phyloP scores from a whole-genome alignment of 345 rosid species.

The Ailanthus altissimus region DNA sequence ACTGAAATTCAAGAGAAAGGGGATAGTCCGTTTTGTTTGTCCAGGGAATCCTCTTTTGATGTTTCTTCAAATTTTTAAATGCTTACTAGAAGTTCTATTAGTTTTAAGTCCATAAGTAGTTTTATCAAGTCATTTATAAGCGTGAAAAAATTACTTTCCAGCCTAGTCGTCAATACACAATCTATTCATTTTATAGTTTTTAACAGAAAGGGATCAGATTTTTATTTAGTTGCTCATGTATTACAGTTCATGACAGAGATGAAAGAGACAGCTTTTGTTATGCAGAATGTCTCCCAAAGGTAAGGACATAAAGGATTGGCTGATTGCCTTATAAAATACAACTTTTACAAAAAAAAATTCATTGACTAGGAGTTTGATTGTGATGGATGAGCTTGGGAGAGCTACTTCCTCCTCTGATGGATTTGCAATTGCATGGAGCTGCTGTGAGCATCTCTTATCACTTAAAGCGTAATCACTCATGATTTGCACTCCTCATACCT shows the following conservation, averaged over 20 bases:
- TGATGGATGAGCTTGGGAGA: constrained; percentile 98
- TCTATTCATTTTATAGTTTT: neutral
- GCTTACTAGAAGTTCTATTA: neutral
- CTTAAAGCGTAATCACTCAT: constrained; percentile 63
- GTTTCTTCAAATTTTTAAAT: neutral
- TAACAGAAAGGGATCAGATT: neutral
- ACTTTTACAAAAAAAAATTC: neutral
- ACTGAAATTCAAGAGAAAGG: neutral
- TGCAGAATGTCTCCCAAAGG: constrained; percentile 91
- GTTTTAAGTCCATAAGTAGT: neutral
- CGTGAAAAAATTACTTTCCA: neutral
- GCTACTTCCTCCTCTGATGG: constrained; percentile 98
- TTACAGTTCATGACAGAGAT: constrained; percentile 98
- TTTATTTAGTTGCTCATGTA: constrained; percentile 13
- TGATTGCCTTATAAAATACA: constrained; percentile 2
- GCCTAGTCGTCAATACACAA: neutral
- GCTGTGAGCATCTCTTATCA: constrained; percentile 84
- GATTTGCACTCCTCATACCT: constrained; percentile 2
- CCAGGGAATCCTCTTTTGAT: neutral
- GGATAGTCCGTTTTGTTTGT: neutral
- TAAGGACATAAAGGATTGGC: constrained; percentile 29
- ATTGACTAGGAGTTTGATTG: constrained; percentile 70
- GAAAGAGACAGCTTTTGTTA: constrained; percentile 95
- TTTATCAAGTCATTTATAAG: neutral
- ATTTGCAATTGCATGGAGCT: constrained; percentile 94